Base-by-base conservation (phyloP, 1,139 yeast genomes). In the Scheffersomyces quercinus region DNA sequence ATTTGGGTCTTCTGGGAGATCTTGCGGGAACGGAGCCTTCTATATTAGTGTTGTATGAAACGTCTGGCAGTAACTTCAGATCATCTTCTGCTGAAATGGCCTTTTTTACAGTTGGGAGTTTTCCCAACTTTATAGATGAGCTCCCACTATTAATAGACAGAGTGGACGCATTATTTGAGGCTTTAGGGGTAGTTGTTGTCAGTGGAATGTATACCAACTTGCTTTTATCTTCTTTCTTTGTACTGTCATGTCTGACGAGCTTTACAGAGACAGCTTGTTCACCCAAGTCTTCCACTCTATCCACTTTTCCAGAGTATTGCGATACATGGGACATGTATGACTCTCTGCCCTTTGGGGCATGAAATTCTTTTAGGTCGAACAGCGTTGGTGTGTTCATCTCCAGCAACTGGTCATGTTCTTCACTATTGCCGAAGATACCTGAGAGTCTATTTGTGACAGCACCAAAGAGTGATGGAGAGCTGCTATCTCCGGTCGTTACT, bases 11-110 rank as follows among this genome's bases (percentile, higher is more conserved):
- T 39, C 71, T 55, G 4, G 62, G 61, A 13, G 77, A 73, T 40
- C 80, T 55, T 1, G 77, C 70, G 4, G 80, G 80, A 3, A 75
- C 62, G 1, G 72, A 55, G 2, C 65, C 64, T 41, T 73, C 77
- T 35, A 74, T 59, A 33, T 55, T 65, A 12, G 79, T 74, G 41
- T 59, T 60, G 46, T 66, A 67, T 10, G 66, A 56, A 30, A 56
- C 47, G 41, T 63, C 67, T 1, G 77, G 77, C 37, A 42, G 50
- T 11, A 40, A 35, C 31, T 40, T 41, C 15, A 10, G 24, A 16
- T 28, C 40, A 28, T 34, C 41, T 10, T 29, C 35, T 34, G 16
- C 33, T 30, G 24, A 29, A 42, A 24, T 29, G 41, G n/a, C 34
- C 39, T 14, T 28, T 8, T 41, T 46, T 33, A 45, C 34, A 3